A percentile compares a stretch with the other conserved stretches of the same genome.
phyloP scores from a whole-genome alignment of 805 yeast species.

The Blastobotrys muscicola region DNA sequence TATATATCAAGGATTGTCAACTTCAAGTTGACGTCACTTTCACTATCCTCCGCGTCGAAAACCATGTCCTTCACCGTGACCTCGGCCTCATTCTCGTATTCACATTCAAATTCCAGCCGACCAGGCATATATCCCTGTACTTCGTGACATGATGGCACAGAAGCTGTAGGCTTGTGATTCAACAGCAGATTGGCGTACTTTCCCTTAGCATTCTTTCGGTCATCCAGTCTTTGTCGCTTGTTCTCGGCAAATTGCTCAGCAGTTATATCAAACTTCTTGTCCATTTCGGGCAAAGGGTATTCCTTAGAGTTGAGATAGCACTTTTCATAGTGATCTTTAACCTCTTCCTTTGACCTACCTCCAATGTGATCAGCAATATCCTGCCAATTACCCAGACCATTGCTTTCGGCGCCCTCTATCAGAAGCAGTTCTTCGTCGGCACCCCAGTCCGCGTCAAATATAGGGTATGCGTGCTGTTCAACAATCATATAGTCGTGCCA shows the following conservation, averaged over 20 bases:
- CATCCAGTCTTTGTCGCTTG: conserved; percentile 64
- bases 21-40: conserved; percentile 82
- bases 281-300: conserved; percentile 87
- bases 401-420: conserved; percentile 84
- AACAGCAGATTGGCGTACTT: conserved; percentile 60
- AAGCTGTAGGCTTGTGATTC: conserved; percentile 79
- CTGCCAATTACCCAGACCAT: conserved; percentile 95
- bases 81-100: conserved; percentile 96
- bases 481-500: conserved; percentile 86
- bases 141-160: conserved; percentile 94
- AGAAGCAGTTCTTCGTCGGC: conserved; percentile 92
- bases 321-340: conserved; percentile 67
- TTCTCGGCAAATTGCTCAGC: conserved; percentile 60
- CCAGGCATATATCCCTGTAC: conserved; percentile 99
- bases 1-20: conserved; percentile 81
- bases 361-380: conserved; percentile 97
- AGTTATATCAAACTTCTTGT: conserved; percentile 55
- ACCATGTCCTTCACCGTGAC: conserved; percentile 88
- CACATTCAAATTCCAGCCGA: conserved; percentile 90
- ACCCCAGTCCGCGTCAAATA: conserved; percentile 88
- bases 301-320: conserved; percentile 58
- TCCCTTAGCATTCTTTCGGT: conserved; percentile 53
- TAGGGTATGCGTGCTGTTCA: conserved; percentile 92
- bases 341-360: conserved; percentile 85
- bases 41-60: conserved; percentile 87